phyloP scores from a whole-genome alignment of 768 basidiomycete species.

The Serendipita vermifera region DNA sequence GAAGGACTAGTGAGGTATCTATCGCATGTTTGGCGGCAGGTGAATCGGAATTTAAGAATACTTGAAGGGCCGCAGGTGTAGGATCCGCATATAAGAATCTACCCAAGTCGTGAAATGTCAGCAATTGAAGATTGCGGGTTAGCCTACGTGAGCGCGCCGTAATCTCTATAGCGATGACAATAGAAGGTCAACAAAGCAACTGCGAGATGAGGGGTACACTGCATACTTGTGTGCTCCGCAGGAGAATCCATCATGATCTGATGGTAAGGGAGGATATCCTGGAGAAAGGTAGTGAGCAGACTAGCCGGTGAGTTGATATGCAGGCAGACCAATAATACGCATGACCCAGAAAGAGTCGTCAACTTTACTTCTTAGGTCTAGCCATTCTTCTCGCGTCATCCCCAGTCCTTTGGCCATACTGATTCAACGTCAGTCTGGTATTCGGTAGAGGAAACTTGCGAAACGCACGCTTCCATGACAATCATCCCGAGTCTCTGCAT shows the following conservation, averaged over 20 bases:
- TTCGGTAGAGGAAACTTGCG: background rate
- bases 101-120: background rate
- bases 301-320: too few relatives aligned
- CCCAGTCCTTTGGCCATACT: slow-evolving; percentile 78
- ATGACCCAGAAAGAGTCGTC: slow-evolving; percentile 85
- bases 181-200: background rate
- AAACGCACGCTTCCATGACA: slow-evolving; percentile 74
- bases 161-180: slow-evolving; percentile 44
- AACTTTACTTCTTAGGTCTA: slow-evolving; percentile 49
- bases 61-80: slow-evolving; percentile 68
- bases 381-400: slow-evolving; percentile 57
- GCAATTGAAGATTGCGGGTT: background rate
- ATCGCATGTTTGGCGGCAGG: background rate
- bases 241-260: slow-evolving; percentile 67
- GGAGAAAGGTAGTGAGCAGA: background rate
- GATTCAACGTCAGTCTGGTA: background rate
- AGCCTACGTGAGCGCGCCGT: slow-evolving; percentile 78
- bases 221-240: slow-evolving; percentile 84
- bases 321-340: slow-evolving; percentile 55
- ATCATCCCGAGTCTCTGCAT: slow-evolving; percentile 73
- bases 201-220: too few relatives aligned
- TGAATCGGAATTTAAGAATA: slow-evolving; percentile 39
- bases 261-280: slow-evolving; percentile 82
- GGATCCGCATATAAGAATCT: slow-evolving; percentile 83
- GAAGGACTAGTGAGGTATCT: background rate